phyloP scores from a whole-genome alignment of 1,284 basidiomycete species.

The Cutaneotrichosporon sp. region DNA sequence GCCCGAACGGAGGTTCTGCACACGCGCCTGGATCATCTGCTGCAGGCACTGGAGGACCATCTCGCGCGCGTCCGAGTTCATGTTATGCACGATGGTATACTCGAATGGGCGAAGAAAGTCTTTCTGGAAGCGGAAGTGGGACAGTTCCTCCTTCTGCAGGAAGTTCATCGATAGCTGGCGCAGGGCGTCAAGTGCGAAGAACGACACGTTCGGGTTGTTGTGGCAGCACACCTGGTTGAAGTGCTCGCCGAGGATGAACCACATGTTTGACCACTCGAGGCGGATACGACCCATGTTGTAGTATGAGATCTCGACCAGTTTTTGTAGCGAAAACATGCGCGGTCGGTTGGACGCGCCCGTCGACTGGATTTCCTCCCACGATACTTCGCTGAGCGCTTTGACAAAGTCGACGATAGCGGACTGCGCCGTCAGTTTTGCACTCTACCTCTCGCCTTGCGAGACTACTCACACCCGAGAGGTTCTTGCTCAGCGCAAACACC shows the following conservation, averaged over 20 bases:
- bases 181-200: conserved; percentile 96
- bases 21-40: conserved; percentile 96
- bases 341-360: conserved; percentile 90
- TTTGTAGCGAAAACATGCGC: conserved; percentile 94
- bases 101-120: conserved; percentile 98
- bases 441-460: neutral
- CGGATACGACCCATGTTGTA: conserved; percentile 99
- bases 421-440: conserved; percentile 50
- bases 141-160: conserved; percentile 95
- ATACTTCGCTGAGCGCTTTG: conserved; percentile 90
- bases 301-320: conserved; percentile 98
- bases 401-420: conserved; percentile 98
- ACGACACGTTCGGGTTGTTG: conserved; percentile 92
- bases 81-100: conserved; percentile 95
- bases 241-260: conserved; percentile 97
- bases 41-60: conserved; percentile 98
- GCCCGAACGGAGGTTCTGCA: conserved; percentile 92
- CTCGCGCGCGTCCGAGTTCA: conserved; percentile 90
- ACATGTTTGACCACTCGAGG: conserved; percentile 96
- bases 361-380: conserved; percentile 99
- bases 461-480: conserved; percentile 76
- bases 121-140: conserved; percentile 99
- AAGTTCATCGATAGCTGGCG: conserved; percentile 98
- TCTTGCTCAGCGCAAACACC: conserved; percentile 95
- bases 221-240: conserved; percentile 99